These are phyloP conservation scores for Inonotus hispidus DNA, from an alignment of 1,284 basidiomycete genomes.

Conservation along the genomic window DNA sequence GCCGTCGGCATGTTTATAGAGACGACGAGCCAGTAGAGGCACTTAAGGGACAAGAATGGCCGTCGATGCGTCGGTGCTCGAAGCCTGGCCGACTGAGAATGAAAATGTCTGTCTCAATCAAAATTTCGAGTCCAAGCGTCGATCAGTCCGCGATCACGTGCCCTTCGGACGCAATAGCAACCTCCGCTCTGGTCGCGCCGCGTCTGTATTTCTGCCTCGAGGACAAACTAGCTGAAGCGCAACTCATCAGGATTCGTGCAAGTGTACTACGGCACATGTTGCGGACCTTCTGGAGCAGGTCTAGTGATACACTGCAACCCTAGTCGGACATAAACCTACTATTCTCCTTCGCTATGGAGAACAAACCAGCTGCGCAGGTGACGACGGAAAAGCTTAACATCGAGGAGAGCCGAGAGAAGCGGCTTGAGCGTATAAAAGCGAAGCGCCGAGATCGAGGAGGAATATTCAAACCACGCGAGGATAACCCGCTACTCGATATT, in stretches of 20 bases:
- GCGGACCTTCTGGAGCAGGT: neutral
- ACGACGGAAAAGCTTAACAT: conserved; percentile 5
- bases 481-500: conserved; percentile 35
- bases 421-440: conserved; percentile 12
- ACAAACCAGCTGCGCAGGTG: neutral
- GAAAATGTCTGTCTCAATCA: neutral
- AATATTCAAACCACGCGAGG: conserved; percentile 34
- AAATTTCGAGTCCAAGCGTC: conserved; percentile 1
- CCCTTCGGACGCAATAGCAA: neutral
- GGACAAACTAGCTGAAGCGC: neutral
- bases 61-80: too few species aligned
- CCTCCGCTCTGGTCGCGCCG: neutral
- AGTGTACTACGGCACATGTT: neutral
- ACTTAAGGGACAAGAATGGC: too few species aligned
- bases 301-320: neutral
- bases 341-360: neutral
- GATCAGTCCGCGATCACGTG: conserved; percentile 5
- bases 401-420: conserved; percentile 12
- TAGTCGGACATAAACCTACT: neutral
- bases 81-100: neutral
- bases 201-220: neutral
- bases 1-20: conserved; percentile 55
- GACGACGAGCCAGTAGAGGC: too few species aligned
- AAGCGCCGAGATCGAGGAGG: conserved; percentile 19
- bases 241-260: neutral